Percentiles rank a stretch among this genome's conserved stretches.
These are phyloP conservation scores for Noccaea bulbosa DNA, from an alignment of 345 rosid genomes.

Conservation along the genomic window DNA sequence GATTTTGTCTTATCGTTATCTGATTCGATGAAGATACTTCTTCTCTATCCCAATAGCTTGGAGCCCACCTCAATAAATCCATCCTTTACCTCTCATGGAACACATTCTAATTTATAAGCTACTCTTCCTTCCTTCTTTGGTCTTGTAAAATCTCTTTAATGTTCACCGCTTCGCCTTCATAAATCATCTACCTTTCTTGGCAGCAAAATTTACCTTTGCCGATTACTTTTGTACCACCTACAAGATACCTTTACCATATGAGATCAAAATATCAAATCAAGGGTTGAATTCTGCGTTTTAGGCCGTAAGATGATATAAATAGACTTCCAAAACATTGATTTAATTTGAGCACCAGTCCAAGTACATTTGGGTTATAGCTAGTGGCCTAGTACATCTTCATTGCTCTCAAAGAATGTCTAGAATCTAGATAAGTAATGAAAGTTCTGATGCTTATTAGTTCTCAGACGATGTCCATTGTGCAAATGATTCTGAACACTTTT, in stretches of 20 bases:
- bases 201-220: constrained; percentile 12
- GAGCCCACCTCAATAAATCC: constrained; percentile 41
- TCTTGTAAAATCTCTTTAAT: constrained; percentile 42
- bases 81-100: constrained; percentile 28
- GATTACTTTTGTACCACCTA: constrained; percentile 25
- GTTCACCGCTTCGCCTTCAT: constrained; percentile 38
- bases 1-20: constrained; percentile 43
- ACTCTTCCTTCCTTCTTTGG: constrained; percentile 26
- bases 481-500: constrained; percentile 2
- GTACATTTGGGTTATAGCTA: background rate
- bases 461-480: constrained; percentile 12
- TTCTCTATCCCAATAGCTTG: constrained; percentile 21
- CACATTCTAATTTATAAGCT: constrained; percentile 13
- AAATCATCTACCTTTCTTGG: constrained; percentile 45
- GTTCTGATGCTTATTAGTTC: constrained; percentile 10
- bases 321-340: background rate
- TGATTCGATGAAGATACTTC: constrained; percentile 40
- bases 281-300: background rate
- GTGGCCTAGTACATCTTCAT: constrained; percentile 6
- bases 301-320: constrained; percentile 10
- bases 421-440: background rate
- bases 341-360: background rate
- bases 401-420: constrained; percentile 6
- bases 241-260: constrained; percentile 15
- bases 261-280: constrained; percentile 21